phyloP scores from a whole-genome alignment of 495 filamentous ascomycete genomes.

The Penicillium turbatum region DNA sequence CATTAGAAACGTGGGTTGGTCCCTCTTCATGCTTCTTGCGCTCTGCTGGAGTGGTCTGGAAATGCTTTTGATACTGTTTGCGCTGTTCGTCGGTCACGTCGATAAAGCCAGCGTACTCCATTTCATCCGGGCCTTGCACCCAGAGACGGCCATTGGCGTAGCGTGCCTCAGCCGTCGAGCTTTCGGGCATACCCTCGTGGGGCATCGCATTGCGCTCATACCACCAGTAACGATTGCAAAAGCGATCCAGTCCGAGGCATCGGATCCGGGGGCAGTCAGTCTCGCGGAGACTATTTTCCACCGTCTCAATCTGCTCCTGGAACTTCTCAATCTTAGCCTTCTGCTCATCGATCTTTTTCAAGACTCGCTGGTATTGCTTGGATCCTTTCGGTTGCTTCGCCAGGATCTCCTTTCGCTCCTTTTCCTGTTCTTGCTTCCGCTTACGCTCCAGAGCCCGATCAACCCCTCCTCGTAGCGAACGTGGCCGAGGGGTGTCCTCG shows the following conservation, averaged over 20 bases:
- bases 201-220: slow-evolving; percentile 99
- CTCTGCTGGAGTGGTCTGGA: slow-evolving; percentile 76
- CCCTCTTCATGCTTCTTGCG: slow-evolving; percentile 87
- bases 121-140: slow-evolving; percentile 91
- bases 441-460: slow-evolving; percentile 76
- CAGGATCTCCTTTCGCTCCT: slow-evolving; percentile 71
- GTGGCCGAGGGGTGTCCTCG: slow-evolving; percentile 56
- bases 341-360: slow-evolving; percentile 83
- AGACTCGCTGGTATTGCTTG: slow-evolving; percentile 83
- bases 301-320: slow-evolving; percentile 75
- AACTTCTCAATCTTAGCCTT: slow-evolving; percentile 71
- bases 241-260: slow-evolving; percentile 85
- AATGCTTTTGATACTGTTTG: slow-evolving; percentile 55
- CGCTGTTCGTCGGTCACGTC: slow-evolving; percentile 67
- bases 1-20: slow-evolving; percentile 67
- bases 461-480: slow-evolving; percentile 70
- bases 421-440: slow-evolving; percentile 77
- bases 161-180: slow-evolving; percentile 77
- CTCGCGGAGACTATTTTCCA: slow-evolving; percentile 90
- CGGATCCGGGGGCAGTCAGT: slow-evolving; percentile 87
- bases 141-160: slow-evolving; percentile 95
- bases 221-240: slow-evolving; percentile 99
- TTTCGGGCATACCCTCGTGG: slow-evolving; percentile 78
- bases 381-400: slow-evolving; percentile 78
- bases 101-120: slow-evolving; percentile 81